Base-by-base conservation (phyloP, 441 rosid genomes). In the Corymbia calophylla region DNA sequence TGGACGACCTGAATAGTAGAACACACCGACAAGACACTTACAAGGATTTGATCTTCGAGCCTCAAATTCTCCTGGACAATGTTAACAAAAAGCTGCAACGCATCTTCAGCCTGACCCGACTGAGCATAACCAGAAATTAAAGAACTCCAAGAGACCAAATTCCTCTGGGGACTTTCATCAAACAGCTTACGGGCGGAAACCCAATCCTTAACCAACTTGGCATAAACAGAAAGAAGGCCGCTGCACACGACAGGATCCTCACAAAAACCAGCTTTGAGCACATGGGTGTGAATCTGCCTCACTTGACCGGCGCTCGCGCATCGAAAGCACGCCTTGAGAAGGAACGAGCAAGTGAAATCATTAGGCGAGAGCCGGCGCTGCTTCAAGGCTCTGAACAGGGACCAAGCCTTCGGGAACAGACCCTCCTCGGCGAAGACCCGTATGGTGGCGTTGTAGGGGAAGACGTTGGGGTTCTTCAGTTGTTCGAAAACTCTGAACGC, bases 371-470 rank as follows among this genome's bases (percentile, higher is more conserved):
- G 89, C 17, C 31, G 48, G 21, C 54, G 89, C 84, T 14, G 73
- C 88, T 90, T 94, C 62, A 93, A 86, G 64, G 23, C 64, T 10
- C 86, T 91, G 91, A 94, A 94, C 85, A 91, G 44, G 88, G 89
- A 53, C 32, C 92, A 89, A 16, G 93, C 87, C 8, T 86, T 51
- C 10, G 9, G 77, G 60, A 81, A 89, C 48, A 23, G 82, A 66
- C 93, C 92, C 88, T 89, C 87, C 21, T 91, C 86, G 39, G 92
- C 92, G 3, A 90, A 89, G 87, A 93, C 92, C 91, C 94, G 91
- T 66, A 94, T 91, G 58, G 91, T 91, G 91, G 94, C 94, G 87
- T 93, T 94, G 91, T 89, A 93, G 4, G 95, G 95, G 89, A 92
- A 94, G 82, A 93, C 89, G 86, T 91, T 94, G 88, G 95, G 95